Percentiles rank a stretch among this genome's conserved stretches.
Conservation (phyloP, 495 filamentous ascomycete species). For the Tuber magnatum region DNA sequence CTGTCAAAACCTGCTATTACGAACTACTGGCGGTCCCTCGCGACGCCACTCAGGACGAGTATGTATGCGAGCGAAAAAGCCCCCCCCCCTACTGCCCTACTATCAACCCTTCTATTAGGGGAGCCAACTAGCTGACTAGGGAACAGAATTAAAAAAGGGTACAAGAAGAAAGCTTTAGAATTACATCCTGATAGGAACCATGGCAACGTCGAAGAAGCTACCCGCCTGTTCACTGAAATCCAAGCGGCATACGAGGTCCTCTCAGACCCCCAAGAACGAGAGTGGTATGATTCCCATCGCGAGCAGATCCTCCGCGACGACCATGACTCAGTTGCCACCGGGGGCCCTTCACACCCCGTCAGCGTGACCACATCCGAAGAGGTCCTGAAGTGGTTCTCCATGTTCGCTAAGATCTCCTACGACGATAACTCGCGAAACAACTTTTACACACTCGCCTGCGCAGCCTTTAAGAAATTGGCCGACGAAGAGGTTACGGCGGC, state of each 20-base stretch:
- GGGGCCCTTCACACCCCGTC: slow-evolving; percentile 8
- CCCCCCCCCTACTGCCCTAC: slow-evolving; percentile 9
- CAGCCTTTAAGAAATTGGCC: slow-evolving; percentile 72
- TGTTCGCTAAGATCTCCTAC: slow-evolving; percentile 56
- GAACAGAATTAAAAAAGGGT: slow-evolving; percentile 82
- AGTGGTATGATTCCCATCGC: slow-evolving; percentile 95
- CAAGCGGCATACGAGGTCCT: slow-evolving; percentile 92
- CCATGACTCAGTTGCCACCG: slow-evolving; percentile 13
- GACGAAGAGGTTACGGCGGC: slow-evolving; percentile 68
- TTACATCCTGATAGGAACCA: slow-evolving; percentile 93
- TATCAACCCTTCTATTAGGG: not conserved
- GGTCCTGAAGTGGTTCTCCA: slow-evolving; percentile 38
- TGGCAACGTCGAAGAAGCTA: slow-evolving; percentile 74
- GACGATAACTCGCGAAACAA: slow-evolving; percentile 68
- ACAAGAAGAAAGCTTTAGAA: slow-evolving; percentile 81
- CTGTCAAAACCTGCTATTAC: slow-evolving; percentile 78
- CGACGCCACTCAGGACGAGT: slow-evolving; percentile 77
- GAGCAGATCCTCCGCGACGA: slow-evolving; percentile 68
- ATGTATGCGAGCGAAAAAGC: slow-evolving; percentile 18
- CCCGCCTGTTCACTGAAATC: slow-evolving; percentile 77
- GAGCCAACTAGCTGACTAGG: slow-evolving; percentile 3
- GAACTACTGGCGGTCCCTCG: slow-evolving; percentile 70
- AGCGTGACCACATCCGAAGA: slow-evolving; percentile 46
- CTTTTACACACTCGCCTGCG: slow-evolving; percentile 72
- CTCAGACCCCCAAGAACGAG: slow-evolving; percentile 87